A percentile compares a stretch with the other conserved stretches of the same genome.
Evolutionary conservation across 1,284 basidiomycete genomes (phyloP).

Genomic region (Anthracocystis walkeri): DNA sequence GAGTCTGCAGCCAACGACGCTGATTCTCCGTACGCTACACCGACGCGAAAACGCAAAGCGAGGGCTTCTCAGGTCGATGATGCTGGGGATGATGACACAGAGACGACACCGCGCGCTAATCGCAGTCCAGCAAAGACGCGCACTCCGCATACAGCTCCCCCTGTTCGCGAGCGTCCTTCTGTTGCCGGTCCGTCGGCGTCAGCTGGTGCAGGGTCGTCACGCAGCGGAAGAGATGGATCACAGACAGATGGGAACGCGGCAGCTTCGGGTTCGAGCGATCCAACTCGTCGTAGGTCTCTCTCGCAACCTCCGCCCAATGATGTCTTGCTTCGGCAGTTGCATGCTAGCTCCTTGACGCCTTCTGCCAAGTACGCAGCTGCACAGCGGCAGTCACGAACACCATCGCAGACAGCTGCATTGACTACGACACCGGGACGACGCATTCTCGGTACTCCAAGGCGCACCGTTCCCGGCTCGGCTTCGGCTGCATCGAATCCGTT

Average conservation of each 20-base stretch:
- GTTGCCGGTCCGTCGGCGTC: constrained; percentile 10
- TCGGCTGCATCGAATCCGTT: constrained; percentile 22
- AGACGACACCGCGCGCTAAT: constrained; percentile 23
- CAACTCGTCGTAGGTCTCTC: constrained; percentile 34
- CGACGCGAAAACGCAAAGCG: constrained; percentile 36
- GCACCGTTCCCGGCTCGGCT: constrained; percentile 12
- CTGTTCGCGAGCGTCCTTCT: constrained; percentile 14
- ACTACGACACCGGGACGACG: constrained; percentile 35
- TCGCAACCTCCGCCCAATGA: constrained; percentile 53
- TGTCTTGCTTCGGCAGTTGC: constrained; percentile 42
- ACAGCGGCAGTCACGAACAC: constrained; percentile 24
- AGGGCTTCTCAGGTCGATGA: constrained; percentile 9
- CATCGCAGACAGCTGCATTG: constrained; percentile 17
- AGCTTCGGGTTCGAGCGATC: constrained; percentile 6
- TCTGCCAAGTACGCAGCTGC: constrained; percentile 32
- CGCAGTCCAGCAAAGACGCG: constrained; percentile 30
- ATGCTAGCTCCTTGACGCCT: constrained; percentile 31
- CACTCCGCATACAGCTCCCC: constrained; percentile 34
- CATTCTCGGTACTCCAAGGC: constrained; percentile 41
- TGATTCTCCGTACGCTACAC: constrained; percentile 16
- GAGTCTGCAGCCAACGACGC: neutral
- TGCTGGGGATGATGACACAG: constrained; percentile 11
- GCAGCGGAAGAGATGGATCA: neutral
- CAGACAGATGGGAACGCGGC: constrained; percentile 4
- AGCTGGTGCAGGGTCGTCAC: constrained; percentile 5